These are phyloP conservation scores for Aspergillus costaricaensis DNA, from an alignment of 2,329 filamentous ascomycete species.

Conservation along the genomic window DNA sequence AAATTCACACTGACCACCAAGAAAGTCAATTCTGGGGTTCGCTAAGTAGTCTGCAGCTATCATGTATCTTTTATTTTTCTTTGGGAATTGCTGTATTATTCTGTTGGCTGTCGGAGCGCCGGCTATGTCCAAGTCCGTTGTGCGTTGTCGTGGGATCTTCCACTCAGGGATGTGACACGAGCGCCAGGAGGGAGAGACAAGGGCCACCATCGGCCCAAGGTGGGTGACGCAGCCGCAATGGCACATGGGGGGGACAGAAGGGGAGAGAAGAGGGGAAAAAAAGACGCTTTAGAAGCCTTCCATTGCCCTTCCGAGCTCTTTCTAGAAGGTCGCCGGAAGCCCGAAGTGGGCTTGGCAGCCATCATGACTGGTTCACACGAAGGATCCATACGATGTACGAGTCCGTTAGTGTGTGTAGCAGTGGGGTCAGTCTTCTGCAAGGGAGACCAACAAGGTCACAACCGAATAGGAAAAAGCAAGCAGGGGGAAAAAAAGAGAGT, in stretches of 20 bases:
- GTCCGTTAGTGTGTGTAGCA: conserved; percentile 23
- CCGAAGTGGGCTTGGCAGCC: conserved; percentile 20
- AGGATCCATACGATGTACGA: conserved; percentile 11
- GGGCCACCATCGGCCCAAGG: conserved; percentile 17
- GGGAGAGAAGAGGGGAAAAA: no score
- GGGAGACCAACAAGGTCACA: not conserved
- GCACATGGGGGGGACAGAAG: conserved; percentile 13
- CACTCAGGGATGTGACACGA: conserved; percentile 12
- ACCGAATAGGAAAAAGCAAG: conserved; percentile 9
- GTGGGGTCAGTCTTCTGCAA: conserved; percentile 15
- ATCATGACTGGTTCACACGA: not conserved
- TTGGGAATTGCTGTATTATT: no score
- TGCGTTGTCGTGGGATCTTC: not conserved
- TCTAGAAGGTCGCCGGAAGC: conserved; percentile 26
- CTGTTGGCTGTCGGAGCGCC: not conserved
- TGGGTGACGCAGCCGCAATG: conserved; percentile 18
- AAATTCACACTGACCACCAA: conserved; percentile 1
- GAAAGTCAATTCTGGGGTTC: conserved; percentile 1
- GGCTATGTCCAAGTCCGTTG: not conserved
- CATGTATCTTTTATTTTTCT: no score
- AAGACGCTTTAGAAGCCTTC: conserved; percentile 18
- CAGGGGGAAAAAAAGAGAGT: not conserved
- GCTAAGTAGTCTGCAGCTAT: not conserved
- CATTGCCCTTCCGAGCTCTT: conserved; percentile 18
- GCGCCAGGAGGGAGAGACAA: conserved; percentile 11